Base-by-base conservation (phyloP, 2,329 filamentous ascomycete species). In the Exophiala sp. region DNA sequence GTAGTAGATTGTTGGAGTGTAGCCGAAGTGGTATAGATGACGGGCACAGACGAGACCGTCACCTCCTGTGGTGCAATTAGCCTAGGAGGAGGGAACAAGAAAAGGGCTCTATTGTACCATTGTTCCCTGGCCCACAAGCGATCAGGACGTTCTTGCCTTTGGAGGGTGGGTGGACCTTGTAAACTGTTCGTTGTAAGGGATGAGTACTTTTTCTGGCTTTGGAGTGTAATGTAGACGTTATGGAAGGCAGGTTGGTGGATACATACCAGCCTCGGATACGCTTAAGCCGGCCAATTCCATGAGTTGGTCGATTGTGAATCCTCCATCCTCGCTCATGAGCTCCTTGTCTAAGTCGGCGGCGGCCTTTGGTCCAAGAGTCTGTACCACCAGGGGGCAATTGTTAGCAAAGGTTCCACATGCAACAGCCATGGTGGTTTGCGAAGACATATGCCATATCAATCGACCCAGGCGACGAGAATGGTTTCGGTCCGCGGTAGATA, bases 261-360 rank as follows among this genome's bases (percentile, higher is more conserved):
- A 44, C 57, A 49, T 68, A 91, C 90, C 85, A 47, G 88, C 91
- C 77, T 97, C 91, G 10, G 92, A 92, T 21, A 97, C 91, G 1
- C 91, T 91, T 0, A 99, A 79, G 0, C 94, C 94, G 40, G 94
- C 94, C 6, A 99, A 76, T 69, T 97, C 94, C 94, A 99, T 97
- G 45, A 99, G 78, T 72, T 99, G 94, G 68, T 97, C 94, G 51
- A 99, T 82, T 9, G 90, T 95, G 73, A 96, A 99, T 7, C 88
- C 91, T 36, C 83, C 83, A 1, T 85, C 83, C 9, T 83, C 82
- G 67, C 84, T 88, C 91, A 99, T 97, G 58, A 99, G 85, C 69
- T 99, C 92, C 71, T 89, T 86, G 69, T 99, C 94, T 14, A 99
- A 81, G 44, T 89, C 88, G 0, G 89, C 87, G 0, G 94, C 94